phyloP scores from a whole-genome alignment of 208 protist species.

The Tetramitus jugosus region DNA sequence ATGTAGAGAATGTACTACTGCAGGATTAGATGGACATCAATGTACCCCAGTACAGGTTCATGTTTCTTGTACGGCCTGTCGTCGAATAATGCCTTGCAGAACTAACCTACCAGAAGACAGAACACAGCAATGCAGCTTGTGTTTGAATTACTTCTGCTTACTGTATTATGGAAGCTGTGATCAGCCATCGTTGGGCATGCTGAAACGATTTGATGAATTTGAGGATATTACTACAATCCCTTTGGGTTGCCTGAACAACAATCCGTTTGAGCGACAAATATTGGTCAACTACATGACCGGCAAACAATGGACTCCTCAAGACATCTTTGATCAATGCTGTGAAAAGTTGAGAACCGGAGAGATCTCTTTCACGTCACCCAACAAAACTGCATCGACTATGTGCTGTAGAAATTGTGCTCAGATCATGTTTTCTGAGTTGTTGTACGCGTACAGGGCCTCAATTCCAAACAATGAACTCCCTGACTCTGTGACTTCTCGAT shows the following conservation, averaged over 20 bases:
- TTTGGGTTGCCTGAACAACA: no score
- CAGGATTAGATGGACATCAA: no score
- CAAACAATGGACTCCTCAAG: neutral
- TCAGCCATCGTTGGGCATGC: no score
- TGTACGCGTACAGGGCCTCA: slow-evolving; percentile 62
- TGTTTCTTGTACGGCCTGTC: neutral
- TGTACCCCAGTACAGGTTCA: no score
- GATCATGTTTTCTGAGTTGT: slow-evolving; percentile 50
- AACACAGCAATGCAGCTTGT: neutral
- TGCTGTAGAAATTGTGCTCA: slow-evolving; percentile 50
- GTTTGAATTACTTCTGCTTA: neutral
- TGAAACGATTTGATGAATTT: no score
- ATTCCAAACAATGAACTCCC: slow-evolving; percentile 52
- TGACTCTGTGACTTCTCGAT: slow-evolving; percentile 48
- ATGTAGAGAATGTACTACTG: neutral
- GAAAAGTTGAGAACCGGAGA: neutral
- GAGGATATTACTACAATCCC: no score
- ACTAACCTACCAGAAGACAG: no score
- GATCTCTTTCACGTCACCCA: neutral
- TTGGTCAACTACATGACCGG: neutral
- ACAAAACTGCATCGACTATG: neutral
- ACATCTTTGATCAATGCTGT: neutral
- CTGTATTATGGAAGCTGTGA: no score
- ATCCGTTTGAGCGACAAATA: neutral
- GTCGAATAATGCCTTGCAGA: neutral